These are phyloP conservation scores for Alternaria hordeiaustralica DNA, from an alignment of 2,329 filamentous ascomycete genomes.

Conservation along the genomic window DNA sequence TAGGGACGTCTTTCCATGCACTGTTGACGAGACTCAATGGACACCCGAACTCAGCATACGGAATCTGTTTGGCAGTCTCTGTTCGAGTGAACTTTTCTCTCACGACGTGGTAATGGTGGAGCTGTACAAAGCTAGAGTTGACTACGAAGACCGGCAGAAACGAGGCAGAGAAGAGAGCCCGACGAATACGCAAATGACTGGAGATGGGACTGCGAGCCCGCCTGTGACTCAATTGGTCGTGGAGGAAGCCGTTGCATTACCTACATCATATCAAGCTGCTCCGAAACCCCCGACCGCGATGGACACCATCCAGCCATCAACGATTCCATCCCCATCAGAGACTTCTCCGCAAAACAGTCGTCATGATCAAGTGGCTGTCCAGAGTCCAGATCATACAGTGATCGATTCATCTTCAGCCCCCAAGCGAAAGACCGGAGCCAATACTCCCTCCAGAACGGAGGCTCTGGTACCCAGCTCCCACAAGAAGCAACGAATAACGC, in stretches of 20 bases:
- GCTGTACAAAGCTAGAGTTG: slow-evolving; percentile 25
- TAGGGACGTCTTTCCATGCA: slow-evolving; percentile 82
- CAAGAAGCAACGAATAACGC: slow-evolving; percentile 13
- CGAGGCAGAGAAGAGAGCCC: slow-evolving; percentile 17
- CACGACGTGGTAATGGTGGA: slow-evolving; percentile 69
- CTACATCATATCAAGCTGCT: not conserved
- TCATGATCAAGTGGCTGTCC: not conserved
- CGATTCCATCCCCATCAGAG: not conserved
- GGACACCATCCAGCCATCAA: not conserved
- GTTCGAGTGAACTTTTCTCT: slow-evolving; percentile 65
- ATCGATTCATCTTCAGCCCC: not conserved
- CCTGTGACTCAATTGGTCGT: not conserved
- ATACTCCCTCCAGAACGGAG: not conserved
- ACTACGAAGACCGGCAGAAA: slow-evolving; percentile 16
- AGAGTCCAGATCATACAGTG: not conserved
- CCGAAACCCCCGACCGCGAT: too few relatives aligned
- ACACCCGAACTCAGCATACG: slow-evolving; percentile 66
- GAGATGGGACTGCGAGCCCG: not conserved
- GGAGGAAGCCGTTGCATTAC: not conserved
- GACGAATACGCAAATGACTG: slow-evolving; percentile 16
- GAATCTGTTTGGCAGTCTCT: slow-evolving; percentile 74
- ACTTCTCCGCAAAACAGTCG: not conserved
- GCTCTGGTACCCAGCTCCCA: not conserved
- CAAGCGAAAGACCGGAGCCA: not conserved
- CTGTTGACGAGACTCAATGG: slow-evolving; percentile 69